A percentile compares a stretch with the other conserved stretches of the same genome.
phyloP scores from a whole-genome alignment of 345 rosid species.

The Brassica juncea region DNA sequence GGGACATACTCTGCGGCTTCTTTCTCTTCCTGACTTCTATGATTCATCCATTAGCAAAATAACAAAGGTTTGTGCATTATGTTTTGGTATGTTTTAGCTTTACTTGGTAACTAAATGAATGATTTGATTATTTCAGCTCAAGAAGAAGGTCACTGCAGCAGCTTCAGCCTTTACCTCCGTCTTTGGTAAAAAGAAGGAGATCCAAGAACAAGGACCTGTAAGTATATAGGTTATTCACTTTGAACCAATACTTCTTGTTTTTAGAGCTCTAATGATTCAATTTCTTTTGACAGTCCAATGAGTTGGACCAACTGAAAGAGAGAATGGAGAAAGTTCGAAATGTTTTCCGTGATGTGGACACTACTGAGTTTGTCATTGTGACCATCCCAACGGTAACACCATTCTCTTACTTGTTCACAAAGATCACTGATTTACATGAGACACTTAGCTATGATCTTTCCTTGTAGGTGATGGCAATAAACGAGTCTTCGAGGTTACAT shows the following conservation, averaged over 20 bases:
- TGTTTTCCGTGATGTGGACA: conserved; percentile 57
- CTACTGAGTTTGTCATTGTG: conserved; percentile 77
- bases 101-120: conserved; percentile 4
- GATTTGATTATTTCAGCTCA: conserved; percentile 47
- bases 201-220: conserved; percentile 52
- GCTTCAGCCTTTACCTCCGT: conserved; percentile 65
- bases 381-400: conserved; percentile 77
- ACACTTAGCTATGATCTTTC: conserved; percentile 13
- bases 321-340: conserved; percentile 49
- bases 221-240: conserved; percentile 36
- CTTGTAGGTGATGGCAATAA: conserved; percentile 67
- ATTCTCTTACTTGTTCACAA: conserved; percentile 16
- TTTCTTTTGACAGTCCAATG: conserved; percentile 48
- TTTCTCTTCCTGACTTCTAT: conserved; percentile 82
- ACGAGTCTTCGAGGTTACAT: conserved; percentile 74
- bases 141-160: conserved; percentile 72
- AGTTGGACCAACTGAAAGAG: conserved; percentile 54
- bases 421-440: background rate
- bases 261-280: background rate
- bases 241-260: background rate
- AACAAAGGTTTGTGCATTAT: conserved; percentile 53
- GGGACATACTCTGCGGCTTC: conserved; percentile 87
- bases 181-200: conserved; percentile 54
- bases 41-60: conserved; percentile 77
- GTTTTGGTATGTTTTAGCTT: conserved; percentile 4